These are phyloP conservation scores for Grosmannia huntii DNA, from an alignment of 2,329 filamentous ascomycete genomes.

Conservation along the genomic window DNA sequence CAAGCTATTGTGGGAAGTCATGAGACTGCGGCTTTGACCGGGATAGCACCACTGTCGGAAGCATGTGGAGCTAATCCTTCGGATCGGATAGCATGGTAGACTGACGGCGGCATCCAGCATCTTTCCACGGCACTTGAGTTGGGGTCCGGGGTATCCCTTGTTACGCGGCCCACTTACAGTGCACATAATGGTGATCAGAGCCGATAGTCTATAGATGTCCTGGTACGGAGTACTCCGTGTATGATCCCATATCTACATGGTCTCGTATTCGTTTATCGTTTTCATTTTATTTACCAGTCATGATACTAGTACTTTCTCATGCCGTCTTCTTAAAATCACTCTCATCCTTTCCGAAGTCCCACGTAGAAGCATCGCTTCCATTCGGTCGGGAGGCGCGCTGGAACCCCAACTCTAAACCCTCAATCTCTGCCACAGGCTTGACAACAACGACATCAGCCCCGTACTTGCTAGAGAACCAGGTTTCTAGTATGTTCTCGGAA, in stretches of 20 bases:
- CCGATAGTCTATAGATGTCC: too few relatives aligned
- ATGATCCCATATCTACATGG: too few relatives aligned
- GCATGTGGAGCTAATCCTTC: neutral
- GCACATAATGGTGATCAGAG: neutral
- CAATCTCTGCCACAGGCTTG: slow-evolving; percentile 23
- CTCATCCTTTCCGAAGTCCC: neutral
- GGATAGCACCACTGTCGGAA: neutral
- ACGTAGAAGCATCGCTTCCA: neutral
- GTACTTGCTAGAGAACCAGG: slow-evolving; percentile 32
- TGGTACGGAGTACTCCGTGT: too few relatives aligned
- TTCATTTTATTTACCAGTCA: too few relatives aligned
- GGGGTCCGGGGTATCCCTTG: neutral
- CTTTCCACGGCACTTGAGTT: neutral
- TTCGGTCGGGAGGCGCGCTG: slow-evolving; percentile 20
- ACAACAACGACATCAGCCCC: slow-evolving; percentile 25
- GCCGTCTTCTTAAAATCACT: neutral
- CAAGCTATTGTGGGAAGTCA: neutral
- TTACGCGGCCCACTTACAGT: neutral
- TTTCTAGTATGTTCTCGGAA: slow-evolving; percentile 31
- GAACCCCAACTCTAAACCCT: slow-evolving; percentile 31
- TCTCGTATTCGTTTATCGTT: too few relatives aligned
- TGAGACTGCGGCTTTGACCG: neutral
- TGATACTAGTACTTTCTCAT: too few relatives aligned
- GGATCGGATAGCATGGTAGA: neutral
- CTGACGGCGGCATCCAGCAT: neutral